phyloP scores from a whole-genome alignment of 805 yeast genomes.

The Suhomyces canberraensis region DNA sequence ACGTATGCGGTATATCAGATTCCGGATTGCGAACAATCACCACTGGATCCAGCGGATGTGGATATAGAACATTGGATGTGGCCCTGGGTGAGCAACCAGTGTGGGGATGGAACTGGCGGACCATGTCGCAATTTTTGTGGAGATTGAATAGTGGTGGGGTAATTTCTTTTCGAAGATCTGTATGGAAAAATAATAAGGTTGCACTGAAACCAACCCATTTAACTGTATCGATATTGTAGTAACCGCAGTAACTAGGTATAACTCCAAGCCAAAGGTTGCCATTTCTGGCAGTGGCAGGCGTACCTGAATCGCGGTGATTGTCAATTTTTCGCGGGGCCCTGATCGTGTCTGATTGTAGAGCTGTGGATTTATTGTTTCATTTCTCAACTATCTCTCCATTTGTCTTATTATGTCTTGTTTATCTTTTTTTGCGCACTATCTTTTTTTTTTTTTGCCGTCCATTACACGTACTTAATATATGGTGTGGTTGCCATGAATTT shows the following conservation, averaged over 20 bases:
- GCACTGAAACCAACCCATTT: no score
- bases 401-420: slow-evolving; percentile 2
- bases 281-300: no score
- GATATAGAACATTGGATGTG: neutral
- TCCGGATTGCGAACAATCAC: no score
- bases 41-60: no score
- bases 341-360: neutral
- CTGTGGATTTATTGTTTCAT: neutral
- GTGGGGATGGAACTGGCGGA: neutral
- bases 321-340: no score
- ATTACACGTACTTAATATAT: slow-evolving; percentile 4
- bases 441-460: slow-evolving; percentile 3
- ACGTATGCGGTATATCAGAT: no score
- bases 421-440: slow-evolving; percentile 2
- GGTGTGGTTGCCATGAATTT: slow-evolving; percentile 1
- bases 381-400: slow-evolving; percentile 2
- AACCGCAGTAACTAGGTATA: no score
- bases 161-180: no score
- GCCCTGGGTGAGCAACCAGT: neutral
- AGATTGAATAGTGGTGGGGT: neutral
- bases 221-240: no score
- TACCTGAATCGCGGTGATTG: no score
- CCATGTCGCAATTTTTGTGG: neutral
- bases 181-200: no score
- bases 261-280: no score